Percentiles rank a stretch among this genome's conserved stretches.
phyloP scores from a whole-genome alignment of 78 protist species.

The Cavenderia fasciculata region DNA sequence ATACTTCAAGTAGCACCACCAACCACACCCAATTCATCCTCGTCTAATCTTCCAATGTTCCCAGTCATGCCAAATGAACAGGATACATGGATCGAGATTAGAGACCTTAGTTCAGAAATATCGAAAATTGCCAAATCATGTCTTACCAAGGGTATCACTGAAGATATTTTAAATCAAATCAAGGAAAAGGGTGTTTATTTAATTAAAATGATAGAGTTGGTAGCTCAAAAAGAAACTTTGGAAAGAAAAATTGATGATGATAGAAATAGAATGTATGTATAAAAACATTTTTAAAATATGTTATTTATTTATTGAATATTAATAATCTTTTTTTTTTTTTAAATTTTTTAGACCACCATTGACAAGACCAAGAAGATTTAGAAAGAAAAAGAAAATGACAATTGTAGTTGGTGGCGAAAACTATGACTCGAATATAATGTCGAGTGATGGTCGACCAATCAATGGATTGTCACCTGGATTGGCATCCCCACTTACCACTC shows the following conservation, averaged over 20 bases:
- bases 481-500: no score
- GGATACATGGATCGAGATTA: conserved; percentile 76
- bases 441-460: no score
- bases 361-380: conserved; percentile 55
- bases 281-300: neutral
- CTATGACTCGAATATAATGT: no score
- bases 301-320: neutral
- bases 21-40: neutral
- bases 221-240: conserved; percentile 58
- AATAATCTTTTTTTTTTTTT: neutral
- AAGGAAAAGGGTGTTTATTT: conserved; percentile 53
- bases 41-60: neutral
- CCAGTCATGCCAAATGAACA: conserved; percentile 77
- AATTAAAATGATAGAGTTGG: conserved; percentile 63
- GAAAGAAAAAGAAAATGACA: conserved; percentile 67
- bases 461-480: no score
- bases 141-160: conserved; percentile 68
- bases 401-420: no score
- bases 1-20: no score
- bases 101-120: conserved; percentile 57
- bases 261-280: conserved; percentile 25
- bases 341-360: conserved; percentile 25
- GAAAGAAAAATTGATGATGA: conserved; percentile 49
- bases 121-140: conserved; percentile 73
- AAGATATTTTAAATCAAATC: conserved; percentile 41